Conservation (phyloP, 306 rosid species). For the Psophocarpus tetragonolobus region DNA sequence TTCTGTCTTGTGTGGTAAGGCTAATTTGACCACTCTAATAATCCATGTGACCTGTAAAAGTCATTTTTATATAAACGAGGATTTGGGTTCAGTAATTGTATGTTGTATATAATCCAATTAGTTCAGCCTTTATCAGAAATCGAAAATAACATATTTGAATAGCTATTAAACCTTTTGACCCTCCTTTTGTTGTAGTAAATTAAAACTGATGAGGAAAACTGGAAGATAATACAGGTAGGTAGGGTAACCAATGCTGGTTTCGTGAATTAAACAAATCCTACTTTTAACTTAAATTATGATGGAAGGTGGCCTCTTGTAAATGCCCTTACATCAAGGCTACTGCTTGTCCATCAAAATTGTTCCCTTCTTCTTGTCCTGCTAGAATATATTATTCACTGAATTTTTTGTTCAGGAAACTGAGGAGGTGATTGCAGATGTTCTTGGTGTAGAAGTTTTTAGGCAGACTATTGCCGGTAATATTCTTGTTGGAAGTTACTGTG, state of each 20-base stretch:
- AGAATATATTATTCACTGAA: not conserved
- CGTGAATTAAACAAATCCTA: not conserved
- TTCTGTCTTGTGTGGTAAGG: not conserved
- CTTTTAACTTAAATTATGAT: not conserved
- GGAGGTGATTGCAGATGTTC: constrained; percentile 85
- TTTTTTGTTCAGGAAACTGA: constrained; percentile 68
- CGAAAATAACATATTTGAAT: not conserved
- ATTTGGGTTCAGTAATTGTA: not conserved
- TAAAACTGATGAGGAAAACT: not conserved
- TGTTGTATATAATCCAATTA: not conserved
- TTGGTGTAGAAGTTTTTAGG: constrained; percentile 91
- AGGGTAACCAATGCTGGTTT: not conserved
- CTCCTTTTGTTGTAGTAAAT: not conserved
- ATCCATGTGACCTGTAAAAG: not conserved
- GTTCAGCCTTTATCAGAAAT: not conserved
- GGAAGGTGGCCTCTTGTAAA: not conserved
- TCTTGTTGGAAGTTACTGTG: constrained; percentile 83
- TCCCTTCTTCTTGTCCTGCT: not conserved
- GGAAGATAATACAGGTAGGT: not conserved
- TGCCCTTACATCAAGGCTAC: not conserved
- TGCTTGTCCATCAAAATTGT: not conserved
- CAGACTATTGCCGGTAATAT: constrained; percentile 78
- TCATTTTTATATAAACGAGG: not conserved
- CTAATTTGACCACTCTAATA: not conserved
- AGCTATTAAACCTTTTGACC: not conserved